These are phyloP conservation scores for Penicillium waksmanii DNA, from an alignment of 495 filamentous ascomycete species.

Conservation along the genomic window DNA sequence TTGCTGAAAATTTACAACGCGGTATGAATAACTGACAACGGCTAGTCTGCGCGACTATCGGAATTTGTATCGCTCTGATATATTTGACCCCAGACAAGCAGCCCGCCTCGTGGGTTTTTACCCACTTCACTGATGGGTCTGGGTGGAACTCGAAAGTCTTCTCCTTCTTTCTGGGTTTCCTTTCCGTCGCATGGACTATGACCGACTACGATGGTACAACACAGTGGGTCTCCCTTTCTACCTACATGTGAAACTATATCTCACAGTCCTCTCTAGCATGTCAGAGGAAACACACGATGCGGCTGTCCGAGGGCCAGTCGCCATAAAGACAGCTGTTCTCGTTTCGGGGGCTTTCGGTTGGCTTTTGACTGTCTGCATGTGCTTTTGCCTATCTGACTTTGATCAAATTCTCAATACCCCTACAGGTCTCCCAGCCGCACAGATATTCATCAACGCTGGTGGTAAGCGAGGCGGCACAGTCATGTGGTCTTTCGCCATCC, in stretches of 20 bases:
- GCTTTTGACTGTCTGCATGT: constrained; percentile 68
- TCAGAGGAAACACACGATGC: constrained; percentile 76
- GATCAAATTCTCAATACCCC: constrained; percentile 63
- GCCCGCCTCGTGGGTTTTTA: constrained; percentile 68
- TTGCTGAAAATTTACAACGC: not conserved
- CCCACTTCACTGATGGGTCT: constrained; percentile 65
- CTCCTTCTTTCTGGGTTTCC: constrained; percentile 69
- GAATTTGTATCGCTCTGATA: constrained; percentile 65
- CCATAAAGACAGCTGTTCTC: constrained; percentile 65
- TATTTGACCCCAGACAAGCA: constrained; percentile 66
- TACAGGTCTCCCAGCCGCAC: constrained; percentile 68
- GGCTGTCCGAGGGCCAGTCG: constrained; percentile 65
- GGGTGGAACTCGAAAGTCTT: constrained; percentile 67
- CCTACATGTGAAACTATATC: not conserved
- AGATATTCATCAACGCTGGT: constrained; percentile 72
- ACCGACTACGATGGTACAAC: constrained; percentile 78
- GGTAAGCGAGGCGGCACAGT: constrained; percentile 61
- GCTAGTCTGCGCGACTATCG: constrained; percentile 57
- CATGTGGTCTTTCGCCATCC: constrained; percentile 72
- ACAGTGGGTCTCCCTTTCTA: constrained; percentile 48
- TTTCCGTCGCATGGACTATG: constrained; percentile 77
- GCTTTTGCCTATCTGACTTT: constrained; percentile 69
- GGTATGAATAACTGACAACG: constrained; percentile 7
- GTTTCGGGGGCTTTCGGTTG: constrained; percentile 68
- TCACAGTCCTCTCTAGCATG: constrained; percentile 49